Evolutionary conservation across 2,329 filamentous ascomycete species (phyloP).

Genomic region (Talaromyces pinophilus): DNA sequence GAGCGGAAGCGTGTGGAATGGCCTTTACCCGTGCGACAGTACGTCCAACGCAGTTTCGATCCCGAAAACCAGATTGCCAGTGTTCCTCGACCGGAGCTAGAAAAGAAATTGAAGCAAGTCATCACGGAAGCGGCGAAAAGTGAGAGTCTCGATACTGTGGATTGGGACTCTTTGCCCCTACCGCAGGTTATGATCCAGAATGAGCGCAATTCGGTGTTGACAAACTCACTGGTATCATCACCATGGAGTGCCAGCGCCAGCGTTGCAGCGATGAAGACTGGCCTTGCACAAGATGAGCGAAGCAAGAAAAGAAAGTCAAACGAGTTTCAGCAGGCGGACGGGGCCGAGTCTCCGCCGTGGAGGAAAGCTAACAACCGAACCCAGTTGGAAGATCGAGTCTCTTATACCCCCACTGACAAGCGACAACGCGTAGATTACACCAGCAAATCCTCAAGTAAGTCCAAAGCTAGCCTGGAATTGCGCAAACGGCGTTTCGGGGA

Average conservation of each 20-base stretch:
- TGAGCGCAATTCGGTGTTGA: conserved; percentile 60
- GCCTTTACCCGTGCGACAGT: conserved; percentile 78
- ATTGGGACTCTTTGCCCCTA: conserved; percentile 82
- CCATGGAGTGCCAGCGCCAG: conserved; percentile 32
- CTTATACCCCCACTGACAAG: conserved; percentile 59
- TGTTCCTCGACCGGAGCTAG: conserved; percentile 70
- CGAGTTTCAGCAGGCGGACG: conserved; percentile 58
- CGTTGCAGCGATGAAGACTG: conserved; percentile 28
- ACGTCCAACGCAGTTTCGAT: conserved; percentile 87
- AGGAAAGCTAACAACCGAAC: conserved; percentile 66
- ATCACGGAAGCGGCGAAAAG: conserved; percentile 80
- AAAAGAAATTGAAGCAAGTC: conserved; percentile 78
- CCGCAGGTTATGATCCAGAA: conserved; percentile 80
- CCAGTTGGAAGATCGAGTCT: conserved; percentile 73
- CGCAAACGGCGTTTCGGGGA: conserved; percentile 82
- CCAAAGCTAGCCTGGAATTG: conserved; percentile 80
- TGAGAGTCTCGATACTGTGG: conserved; percentile 68
- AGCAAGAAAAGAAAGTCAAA: conserved; percentile 82
- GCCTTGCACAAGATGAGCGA: conserved; percentile 31
- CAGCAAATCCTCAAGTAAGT: conserved; percentile 74
- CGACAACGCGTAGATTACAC: conserved; percentile 51
- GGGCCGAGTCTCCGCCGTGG: conserved; percentile 66
- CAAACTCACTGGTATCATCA: conserved; percentile 46
- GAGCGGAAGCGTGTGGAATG: conserved; percentile 66
- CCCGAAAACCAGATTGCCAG: conserved; percentile 66